Percentiles rank a stretch among this genome's conserved stretches.
These are phyloP conservation scores for Hortiboletus campestris DNA, from an alignment of 768 basidiomycete species.

Conservation along the genomic window DNA sequence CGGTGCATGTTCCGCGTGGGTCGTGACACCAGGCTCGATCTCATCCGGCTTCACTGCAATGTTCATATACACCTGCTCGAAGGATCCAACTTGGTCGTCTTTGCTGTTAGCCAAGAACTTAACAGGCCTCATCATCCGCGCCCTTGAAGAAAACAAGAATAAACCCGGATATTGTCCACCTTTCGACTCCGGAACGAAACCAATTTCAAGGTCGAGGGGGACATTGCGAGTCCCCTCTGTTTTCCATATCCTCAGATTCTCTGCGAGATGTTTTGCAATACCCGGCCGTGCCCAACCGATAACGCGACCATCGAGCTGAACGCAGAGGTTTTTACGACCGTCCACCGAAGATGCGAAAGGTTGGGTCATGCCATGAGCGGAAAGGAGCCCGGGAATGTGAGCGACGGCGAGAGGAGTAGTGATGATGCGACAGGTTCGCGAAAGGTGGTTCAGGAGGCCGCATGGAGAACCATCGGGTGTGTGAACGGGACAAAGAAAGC, in stretches of 20 bases:
- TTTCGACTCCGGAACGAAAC: slow-evolving; percentile 81
- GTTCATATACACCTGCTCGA: slow-evolving; percentile 99
- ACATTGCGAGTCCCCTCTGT: slow-evolving; percentile 81
- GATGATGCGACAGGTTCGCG: slow-evolving; percentile 88
- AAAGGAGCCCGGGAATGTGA: slow-evolving; percentile 79
- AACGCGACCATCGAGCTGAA: slow-evolving; percentile 94
- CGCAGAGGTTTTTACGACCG: slow-evolving; percentile 76
- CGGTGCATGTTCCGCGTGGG: slow-evolving; percentile 91
- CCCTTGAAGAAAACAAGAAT: slow-evolving; percentile 81
- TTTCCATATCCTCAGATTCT: slow-evolving; percentile 88
- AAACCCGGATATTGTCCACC: slow-evolving; percentile 97
- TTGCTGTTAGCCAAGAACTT: slow-evolving; percentile 84
- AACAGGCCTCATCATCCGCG: slow-evolving; percentile 98
- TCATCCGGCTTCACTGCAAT: slow-evolving; percentile 90
- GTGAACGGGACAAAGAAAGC: slow-evolving; percentile 97
- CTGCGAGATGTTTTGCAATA: slow-evolving; percentile 78
- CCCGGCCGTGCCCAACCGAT: slow-evolving; percentile 88
- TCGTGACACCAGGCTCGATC: slow-evolving; percentile 70
- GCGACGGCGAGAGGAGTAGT: slow-evolving; percentile 71
- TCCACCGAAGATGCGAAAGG: slow-evolving; percentile 77
- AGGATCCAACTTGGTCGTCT: slow-evolving; percentile 89
- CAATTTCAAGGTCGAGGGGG: slow-evolving; percentile 93
- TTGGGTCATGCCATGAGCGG: slow-evolving; percentile 92
- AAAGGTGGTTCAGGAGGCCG: slow-evolving; percentile 95
- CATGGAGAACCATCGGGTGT: slow-evolving; percentile 98